Base-by-base conservation (phyloP, 495 filamentous ascomycete species). In the Aspergillus bertholletiae region DNA sequence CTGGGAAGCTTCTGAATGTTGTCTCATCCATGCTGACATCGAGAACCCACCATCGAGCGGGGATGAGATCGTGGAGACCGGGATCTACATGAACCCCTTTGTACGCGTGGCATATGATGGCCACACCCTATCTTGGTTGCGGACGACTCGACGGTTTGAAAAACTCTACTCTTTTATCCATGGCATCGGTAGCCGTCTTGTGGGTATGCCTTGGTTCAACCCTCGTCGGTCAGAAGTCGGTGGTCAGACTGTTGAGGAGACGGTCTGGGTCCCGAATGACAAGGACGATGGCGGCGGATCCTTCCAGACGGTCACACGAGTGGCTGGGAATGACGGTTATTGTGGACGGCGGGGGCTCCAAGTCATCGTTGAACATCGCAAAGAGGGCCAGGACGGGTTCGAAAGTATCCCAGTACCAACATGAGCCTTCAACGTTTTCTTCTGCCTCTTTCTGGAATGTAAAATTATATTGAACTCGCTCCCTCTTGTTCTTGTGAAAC, bases 1-100 rank as follows among this genome's bases (percentile, higher is more conserved):
- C 66, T 90, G 86, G 84, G 88, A 92, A 54, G 81, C 84, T 2
- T 88, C 85, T 9, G 89, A 93, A 68, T 92, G 88, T 73, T 93
- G 89, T 60, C 74, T 91, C 24, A 83, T 91, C 54, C 82, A 88
- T 57, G 86, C 87, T 4, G 88, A 90, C 63, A 77, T 89, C n/a
- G 76, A 79, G 46, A 68, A 72, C 12, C 63, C 73, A 0, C 67
- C 69, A 51, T 50, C 62, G 5, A 69, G 71, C 15, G 67, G 69
- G 9, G 67, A 73, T 17, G 67, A 68, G 2, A 68, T 71, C 20
- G 65, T 67, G 1, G 80, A 83, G 46, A 78, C 77, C 3, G 80
- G 81, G 0, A 82, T 88, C 49, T 89, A 84, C 61, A 77, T 88
- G 73, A 90, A 90, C 53, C 87, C 87, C 2, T 89, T 78, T 54